Evolutionary conservation across 2,329 filamentous ascomycete genomes (phyloP).

Genomic region (Diaporthe ampelina): DNA sequence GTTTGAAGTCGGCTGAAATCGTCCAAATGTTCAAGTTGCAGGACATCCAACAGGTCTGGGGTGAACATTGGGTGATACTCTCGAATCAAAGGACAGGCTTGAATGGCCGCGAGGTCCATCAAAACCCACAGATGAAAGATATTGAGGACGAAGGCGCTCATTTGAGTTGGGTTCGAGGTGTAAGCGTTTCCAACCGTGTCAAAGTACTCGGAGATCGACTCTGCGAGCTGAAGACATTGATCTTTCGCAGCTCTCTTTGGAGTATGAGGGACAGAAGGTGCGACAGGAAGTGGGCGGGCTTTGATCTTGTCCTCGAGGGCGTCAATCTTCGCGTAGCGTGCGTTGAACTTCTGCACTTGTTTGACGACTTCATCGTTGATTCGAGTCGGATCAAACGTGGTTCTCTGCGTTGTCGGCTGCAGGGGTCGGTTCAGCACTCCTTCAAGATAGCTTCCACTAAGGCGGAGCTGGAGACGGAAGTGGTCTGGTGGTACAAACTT

Average conservation of each 20-base stretch:
- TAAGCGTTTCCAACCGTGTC: constrained; percentile 53
- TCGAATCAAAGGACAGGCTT: constrained; percentile 59
- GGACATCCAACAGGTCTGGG: constrained; percentile 62
- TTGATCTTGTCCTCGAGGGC: neutral
- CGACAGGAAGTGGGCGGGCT: no score
- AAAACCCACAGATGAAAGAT: constrained; percentile 69
- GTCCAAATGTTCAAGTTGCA: constrained; percentile 60
- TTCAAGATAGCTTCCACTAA: constrained; percentile 55
- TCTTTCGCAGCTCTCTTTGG: neutral
- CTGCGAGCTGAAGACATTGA: constrained; percentile 47
- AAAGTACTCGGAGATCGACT: constrained; percentile 54
- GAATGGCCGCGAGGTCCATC: constrained; percentile 63
- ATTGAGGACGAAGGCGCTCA: constrained; percentile 64
- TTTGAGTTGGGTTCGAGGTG: constrained; percentile 59
- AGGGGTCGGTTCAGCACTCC: constrained; percentile 37
- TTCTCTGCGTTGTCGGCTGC: neutral
- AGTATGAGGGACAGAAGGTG: no score
- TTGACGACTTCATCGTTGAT: constrained; percentile 33
- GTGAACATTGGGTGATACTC: constrained; percentile 66
- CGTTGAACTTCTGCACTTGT: constrained; percentile 33
- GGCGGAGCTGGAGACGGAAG: constrained; percentile 54
- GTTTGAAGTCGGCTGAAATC: constrained; percentile 64
- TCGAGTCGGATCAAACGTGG: neutral
- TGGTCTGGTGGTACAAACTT: constrained; percentile 49
- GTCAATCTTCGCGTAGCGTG: constrained; percentile 12